These are phyloP conservation scores for Fusarium burgessii DNA, from an alignment of 2,329 filamentous ascomycete genomes.

Conservation along the genomic window DNA sequence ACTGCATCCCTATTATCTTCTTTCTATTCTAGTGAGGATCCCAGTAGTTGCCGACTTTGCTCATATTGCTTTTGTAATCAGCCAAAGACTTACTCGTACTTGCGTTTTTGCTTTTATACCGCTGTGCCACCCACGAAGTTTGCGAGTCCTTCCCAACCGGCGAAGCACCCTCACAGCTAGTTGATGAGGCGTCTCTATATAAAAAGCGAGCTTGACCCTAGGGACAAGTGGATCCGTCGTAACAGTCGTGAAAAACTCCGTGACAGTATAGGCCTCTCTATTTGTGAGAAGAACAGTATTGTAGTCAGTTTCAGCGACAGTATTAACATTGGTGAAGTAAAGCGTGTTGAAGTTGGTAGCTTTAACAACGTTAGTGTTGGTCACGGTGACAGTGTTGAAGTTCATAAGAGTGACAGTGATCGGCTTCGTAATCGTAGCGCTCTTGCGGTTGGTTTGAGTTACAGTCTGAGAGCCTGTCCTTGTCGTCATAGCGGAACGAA, in stretches of 20 bases:
- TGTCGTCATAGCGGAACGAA: fast-evolving
- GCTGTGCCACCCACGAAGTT: too few relatives aligned
- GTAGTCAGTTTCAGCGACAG: not conserved
- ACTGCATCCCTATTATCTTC: too few relatives aligned
- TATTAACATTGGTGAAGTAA: not conserved
- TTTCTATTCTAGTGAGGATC: too few relatives aligned
- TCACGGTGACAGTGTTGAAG: not conserved
- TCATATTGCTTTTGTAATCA: too few relatives aligned
- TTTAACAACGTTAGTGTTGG: not conserved
- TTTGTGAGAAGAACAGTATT: not conserved
- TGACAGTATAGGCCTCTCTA: not conserved
- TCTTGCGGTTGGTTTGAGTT: not conserved
- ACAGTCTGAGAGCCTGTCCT: not conserved
- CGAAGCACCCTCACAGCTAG: too few relatives aligned
- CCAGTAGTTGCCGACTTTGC: too few relatives aligned
- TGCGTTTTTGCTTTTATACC: too few relatives aligned
- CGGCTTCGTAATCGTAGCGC: not conserved
- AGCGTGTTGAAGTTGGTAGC: not conserved
- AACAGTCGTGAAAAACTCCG: not conserved
- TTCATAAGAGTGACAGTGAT: not conserved
- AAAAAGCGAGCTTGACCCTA: too few relatives aligned
- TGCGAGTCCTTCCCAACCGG: too few relatives aligned
- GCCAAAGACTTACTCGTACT: too few relatives aligned
- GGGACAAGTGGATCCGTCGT: too few relatives aligned
- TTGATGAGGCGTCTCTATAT: too few relatives aligned